Base-by-base conservation (phyloP, 1,284 basidiomycete species). In the Cerrena zonata region DNA sequence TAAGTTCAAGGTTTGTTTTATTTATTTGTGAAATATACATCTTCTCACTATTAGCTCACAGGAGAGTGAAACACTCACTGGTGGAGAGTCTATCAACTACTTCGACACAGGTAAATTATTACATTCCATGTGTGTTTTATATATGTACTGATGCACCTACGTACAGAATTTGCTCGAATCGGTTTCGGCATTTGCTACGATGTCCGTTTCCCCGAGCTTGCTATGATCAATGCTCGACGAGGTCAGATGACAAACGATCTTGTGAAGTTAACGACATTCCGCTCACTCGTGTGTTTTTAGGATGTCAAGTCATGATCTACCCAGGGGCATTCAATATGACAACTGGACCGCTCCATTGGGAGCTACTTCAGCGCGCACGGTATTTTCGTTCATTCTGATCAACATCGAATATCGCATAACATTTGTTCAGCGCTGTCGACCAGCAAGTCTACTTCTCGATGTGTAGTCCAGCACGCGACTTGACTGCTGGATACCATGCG, bases 271-370 rank as follows among this genome's bases (percentile, higher is more conserved):
- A 21, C 10, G 10, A 13, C 10, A 11, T 21, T 21, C 40, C 10
- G 21, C 39, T 41, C 27, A 13, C 26, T 34, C 7, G 15, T 15
- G 30, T 34, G n/a, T 34, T 34, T 34, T 4, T 23, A 89, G 93
- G 94, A 0, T 93, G 90, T 56, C 84, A 95, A 53, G 79, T 90
- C 11, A 81, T 98, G 63, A 81, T 99, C 54, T 99, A 98, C 67
- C 94, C 94, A 0, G 80, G 81, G 12, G 91, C 92, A 18, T 94
- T 94, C 76, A 94, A 92, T 63, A 68, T 80, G 54, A 97, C 94
- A 0, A 98, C 95, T 0, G 96, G 96, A 0, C 95, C 95, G 0
- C 73, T 97, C 48, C 93, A 98, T 65, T 99, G 95, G 95, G 92
- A 95, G 59, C 76, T 99, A 1, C 77, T 99, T 11, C 90, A 93